A percentile compares a stretch with the other conserved stretches of the same genome.
Evolutionary conservation across 345 rosid genomes (phyloP).

Genomic region (Citrus unshiu): DNA sequence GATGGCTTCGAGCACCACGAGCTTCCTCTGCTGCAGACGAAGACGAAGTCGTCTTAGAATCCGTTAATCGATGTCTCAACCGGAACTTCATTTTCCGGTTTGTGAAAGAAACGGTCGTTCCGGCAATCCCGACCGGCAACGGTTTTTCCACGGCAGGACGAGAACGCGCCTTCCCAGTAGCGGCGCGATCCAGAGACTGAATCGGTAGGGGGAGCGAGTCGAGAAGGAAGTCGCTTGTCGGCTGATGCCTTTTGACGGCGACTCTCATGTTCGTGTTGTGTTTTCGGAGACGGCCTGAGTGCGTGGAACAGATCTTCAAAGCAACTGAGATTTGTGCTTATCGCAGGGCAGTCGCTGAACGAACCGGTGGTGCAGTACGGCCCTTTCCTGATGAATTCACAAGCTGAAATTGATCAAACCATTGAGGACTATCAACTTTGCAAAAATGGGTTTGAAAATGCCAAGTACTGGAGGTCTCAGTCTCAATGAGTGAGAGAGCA

Average conservation of each 20-base stretch:
- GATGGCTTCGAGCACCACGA: too few relatives aligned
- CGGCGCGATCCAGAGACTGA: slow-evolving; percentile 24
- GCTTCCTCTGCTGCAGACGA: too few relatives aligned
- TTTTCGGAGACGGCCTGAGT: slow-evolving; percentile 65
- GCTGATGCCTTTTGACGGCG: slow-evolving; percentile 75
- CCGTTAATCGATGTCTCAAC: slow-evolving; percentile 7
- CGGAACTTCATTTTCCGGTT: slow-evolving; percentile 35
- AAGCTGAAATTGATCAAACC: slow-evolving; percentile 78
- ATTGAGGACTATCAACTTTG: slow-evolving; percentile 68
- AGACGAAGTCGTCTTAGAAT: too few relatives aligned
- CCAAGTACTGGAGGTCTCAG: slow-evolving; percentile 70
- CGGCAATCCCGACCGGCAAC: slow-evolving; percentile 47
- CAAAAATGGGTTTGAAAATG: slow-evolving; percentile 90
- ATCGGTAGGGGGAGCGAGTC: slow-evolving; percentile 71
- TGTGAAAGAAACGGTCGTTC: slow-evolving; percentile 62
- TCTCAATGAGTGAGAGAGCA: not conserved
- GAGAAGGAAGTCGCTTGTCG: slow-evolving; percentile 75
- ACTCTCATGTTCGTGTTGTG: slow-evolving; percentile 23
- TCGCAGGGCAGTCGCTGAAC: slow-evolving; percentile 77
- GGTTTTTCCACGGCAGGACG: slow-evolving; percentile 26
- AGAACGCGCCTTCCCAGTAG: slow-evolving; percentile 19
- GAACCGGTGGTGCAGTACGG: slow-evolving; percentile 91
- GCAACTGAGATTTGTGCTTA: slow-evolving; percentile 54
- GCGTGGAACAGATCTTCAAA: slow-evolving; percentile 69
- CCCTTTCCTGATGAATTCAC: slow-evolving; percentile 95